phyloP scores from a whole-genome alignment of 129 eudicot genomes.

The Tagetes erecta region DNA sequence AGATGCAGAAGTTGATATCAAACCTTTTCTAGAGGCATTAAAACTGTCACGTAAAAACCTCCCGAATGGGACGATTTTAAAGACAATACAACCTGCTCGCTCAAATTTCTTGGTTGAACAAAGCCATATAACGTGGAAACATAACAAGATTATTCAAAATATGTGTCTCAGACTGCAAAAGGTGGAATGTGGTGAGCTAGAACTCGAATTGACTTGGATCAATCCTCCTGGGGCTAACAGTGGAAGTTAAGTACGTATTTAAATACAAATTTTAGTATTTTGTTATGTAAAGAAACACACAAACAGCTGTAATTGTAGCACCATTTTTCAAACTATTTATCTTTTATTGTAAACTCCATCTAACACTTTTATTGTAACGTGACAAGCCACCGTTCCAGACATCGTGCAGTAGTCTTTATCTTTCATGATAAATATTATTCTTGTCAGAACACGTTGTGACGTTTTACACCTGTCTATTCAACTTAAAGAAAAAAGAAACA shows the following conservation, averaged over 20 bases:
- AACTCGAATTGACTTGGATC: conserved; percentile 44
- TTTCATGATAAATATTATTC: too few species aligned
- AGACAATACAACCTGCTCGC: conserved; percentile 40
- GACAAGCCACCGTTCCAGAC: too few species aligned
- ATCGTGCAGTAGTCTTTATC: too few species aligned
- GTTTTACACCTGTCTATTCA: too few species aligned
- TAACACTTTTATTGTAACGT: too few species aligned
- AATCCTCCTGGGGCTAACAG: conserved; percentile 34
- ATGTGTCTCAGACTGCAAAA: conserved; percentile 42
- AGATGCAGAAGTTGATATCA: conserved; percentile 49
- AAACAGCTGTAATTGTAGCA: not conserved
- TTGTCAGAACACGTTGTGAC: too few species aligned
- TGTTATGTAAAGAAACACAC: not conserved
- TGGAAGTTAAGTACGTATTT: not conserved
- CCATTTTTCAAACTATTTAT: not conserved
- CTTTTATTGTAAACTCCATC: too few species aligned
- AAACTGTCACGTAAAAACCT: conserved; percentile 25
- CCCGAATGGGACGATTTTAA: conserved; percentile 40
- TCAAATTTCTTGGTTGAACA: conserved; percentile 46
- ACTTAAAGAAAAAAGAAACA: not conserved
- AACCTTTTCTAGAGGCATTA: conserved; percentile 34
- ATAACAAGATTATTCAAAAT: conserved; percentile 32
- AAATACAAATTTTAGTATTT: not conserved
- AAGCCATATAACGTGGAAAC: conserved; percentile 36
- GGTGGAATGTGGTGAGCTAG: conserved; percentile 63